These are phyloP conservation scores for Purpureocillium takamizusanense DNA, from an alignment of 2,329 filamentous ascomycete genomes.

Conservation along the genomic window DNA sequence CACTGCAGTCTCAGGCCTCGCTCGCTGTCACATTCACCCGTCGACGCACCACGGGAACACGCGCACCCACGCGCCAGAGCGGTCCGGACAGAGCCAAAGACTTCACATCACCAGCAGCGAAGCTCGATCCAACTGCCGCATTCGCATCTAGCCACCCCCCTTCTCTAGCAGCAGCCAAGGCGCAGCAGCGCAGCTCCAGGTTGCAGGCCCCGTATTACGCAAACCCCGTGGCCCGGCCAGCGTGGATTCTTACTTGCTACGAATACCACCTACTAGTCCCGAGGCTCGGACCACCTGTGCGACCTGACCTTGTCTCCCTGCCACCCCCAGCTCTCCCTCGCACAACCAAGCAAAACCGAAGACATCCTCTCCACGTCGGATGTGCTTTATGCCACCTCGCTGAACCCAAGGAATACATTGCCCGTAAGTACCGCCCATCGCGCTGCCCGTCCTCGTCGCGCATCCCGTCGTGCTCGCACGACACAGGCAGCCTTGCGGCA, in stretches of 20 bases:
- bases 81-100: too few relatives aligned
- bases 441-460: conserved; percentile 2
- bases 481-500: conserved; percentile 3
- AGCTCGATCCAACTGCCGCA: conserved; percentile 3
- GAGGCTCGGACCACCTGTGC: conserved; percentile 12
- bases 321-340: conserved; percentile 8
- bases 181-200: too few relatives aligned
- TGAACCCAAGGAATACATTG: conserved; percentile 18
- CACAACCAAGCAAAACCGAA: conserved; percentile 10
- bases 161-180: too few relatives aligned
- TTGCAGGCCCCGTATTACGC: conserved; percentile 13
- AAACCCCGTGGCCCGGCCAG: conserved; percentile 11
- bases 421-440: conserved; percentile 6
- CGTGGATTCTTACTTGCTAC: conserved; percentile 1
- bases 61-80: background rate
- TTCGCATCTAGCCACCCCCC: background rate
- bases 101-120: background rate
- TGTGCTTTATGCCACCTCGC: conserved; percentile 13
- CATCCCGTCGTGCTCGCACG: background rate
- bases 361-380: conserved; percentile 12
- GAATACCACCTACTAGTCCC: conserved; percentile 5
- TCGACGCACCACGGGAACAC: too few relatives aligned
- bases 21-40: too few relatives aligned
- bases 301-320: conserved; percentile 11
- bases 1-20: too few relatives aligned